Evolutionary conservation across 768 basidiomycete species (phyloP).

Genomic region (Trametes coccinea): DNA sequence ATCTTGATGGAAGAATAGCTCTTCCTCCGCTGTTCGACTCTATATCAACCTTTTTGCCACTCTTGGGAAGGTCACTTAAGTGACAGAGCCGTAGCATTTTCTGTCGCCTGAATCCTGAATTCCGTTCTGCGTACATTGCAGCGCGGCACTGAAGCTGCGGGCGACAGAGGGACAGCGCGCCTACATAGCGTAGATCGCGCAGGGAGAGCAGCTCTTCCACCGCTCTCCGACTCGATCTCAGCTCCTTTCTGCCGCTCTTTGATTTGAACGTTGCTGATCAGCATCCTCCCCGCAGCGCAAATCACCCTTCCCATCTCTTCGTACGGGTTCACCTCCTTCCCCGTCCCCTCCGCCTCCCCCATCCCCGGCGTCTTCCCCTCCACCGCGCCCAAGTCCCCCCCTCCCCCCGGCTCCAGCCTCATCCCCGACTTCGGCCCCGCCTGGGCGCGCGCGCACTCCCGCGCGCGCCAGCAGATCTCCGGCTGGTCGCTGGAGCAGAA

Average conservation of each 20-base stretch:
- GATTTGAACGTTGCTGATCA: neutral
- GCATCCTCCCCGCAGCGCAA: slow-evolving; percentile 14
- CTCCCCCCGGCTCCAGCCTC: slow-evolving; percentile 40
- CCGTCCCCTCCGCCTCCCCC: slow-evolving; percentile 57
- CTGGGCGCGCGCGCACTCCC: slow-evolving; percentile 24
- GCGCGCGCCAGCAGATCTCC: slow-evolving; percentile 40
- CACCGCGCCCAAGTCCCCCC: slow-evolving; percentile 57
- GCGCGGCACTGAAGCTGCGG: too few species aligned
- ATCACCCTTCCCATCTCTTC: slow-evolving; percentile 41
- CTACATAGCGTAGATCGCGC: too few species aligned
- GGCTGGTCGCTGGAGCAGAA: slow-evolving; percentile 62
- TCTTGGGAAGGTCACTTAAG: too few species aligned
- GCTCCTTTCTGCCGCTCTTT: neutral
- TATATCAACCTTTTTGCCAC: too few species aligned
- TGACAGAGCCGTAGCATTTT: too few species aligned
- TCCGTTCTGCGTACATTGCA: too few species aligned
- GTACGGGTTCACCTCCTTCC: slow-evolving; percentile 58
- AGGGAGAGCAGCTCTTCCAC: too few species aligned
- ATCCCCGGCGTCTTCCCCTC: slow-evolving; percentile 54
- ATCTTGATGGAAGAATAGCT: too few species aligned
- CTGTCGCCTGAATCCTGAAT: too few species aligned
- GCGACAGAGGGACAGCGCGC: too few species aligned
- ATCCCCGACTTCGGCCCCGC: slow-evolving; percentile 45
- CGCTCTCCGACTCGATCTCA: neutral
- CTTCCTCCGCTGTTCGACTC: too few species aligned